Conservation (phyloP, 805 yeast species). For the Barnettozyma salicaria region DNA sequence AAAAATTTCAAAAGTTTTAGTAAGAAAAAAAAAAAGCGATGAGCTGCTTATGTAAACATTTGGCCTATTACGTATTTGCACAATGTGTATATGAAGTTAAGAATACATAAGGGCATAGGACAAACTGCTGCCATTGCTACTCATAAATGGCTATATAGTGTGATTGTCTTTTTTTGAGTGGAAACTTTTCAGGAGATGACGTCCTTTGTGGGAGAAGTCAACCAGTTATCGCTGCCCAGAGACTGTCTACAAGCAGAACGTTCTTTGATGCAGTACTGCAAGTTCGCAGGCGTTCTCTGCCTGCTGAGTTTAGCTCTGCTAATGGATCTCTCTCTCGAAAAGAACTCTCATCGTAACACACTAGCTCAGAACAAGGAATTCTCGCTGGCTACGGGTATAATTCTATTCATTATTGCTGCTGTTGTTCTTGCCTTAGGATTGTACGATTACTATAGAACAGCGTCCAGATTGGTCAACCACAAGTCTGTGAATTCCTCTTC, state of each 20-base stretch:
- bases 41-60: constrained; percentile 6
- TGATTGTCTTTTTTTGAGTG: too few relatives aligned
- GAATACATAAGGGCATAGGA: too few relatives aligned
- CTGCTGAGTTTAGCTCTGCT: constrained; percentile 19
- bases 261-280: constrained; percentile 20
- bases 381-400: constrained; percentile 11
- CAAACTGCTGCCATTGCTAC: too few relatives aligned
- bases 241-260: constrained; percentile 27
- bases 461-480: constrained; percentile 15
- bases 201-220: neutral
- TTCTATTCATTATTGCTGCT: constrained; percentile 13
- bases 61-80: neutral
- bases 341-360: neutral
- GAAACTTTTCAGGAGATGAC: neutral
- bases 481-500: constrained; percentile 11
- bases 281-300: constrained; percentile 18
- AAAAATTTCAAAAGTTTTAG: neutral
- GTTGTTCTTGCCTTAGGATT: constrained; percentile 14
- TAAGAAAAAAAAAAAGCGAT: constrained; percentile 2
- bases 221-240: constrained; percentile 18
- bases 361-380: constrained; percentile 4
- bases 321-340: constrained; percentile 16
- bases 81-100: too few relatives aligned
- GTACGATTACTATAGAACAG: constrained; percentile 20
- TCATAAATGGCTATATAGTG: too few relatives aligned